Base-by-base conservation (phyloP, 768 basidiomycete genomes). In the Pleurotus salmoneostramineus region DNA sequence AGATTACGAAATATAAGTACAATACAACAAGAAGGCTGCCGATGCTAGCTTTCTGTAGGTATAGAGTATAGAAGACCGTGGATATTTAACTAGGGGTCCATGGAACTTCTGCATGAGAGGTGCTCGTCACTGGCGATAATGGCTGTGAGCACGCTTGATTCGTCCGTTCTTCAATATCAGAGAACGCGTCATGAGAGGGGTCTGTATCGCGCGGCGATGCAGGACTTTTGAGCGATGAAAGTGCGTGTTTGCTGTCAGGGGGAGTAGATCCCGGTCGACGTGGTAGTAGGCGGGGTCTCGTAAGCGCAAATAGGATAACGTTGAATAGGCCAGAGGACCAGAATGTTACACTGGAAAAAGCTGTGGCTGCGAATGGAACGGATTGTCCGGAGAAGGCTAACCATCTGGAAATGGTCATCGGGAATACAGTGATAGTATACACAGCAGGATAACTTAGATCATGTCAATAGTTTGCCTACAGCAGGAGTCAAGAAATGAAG, bases 201-300 rank as follows among this genome's bases (percentile, higher is more conserved):
- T 52, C n/a, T 33, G 50, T 33, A 35, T 35, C 15, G 15, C 8
- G 31, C 3, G 50, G 50, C 14, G 50, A 36, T 10, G n/a, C 48
- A 74, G 73, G 64, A 57, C 71, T 69, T 3, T 75, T 71, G 68
- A 79, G 78, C 61, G 69, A 63, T 36, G 37, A n/a, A 6, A n/a
- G 27, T 10, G 32, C 32, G n/a, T 33, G 11, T 15, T 36, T 36
- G 15, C 50, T 52, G 7, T n/a, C n/a, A 14, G 32, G 12, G 4
- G 31, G 35, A 11, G 0, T 7, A 27, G 34, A 10, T 52, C 37
- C 34, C 34, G 50, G 35, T 40, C 45, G 45, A 36, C 33, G 27
- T 14, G 57, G 57, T 21, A 58, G 48, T 12, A 58, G 37, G 5
- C 57, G 34, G 6, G 57, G 57, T 11, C 57, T 32, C 7, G 57